phyloP scores from a whole-genome alignment of 805 yeast genomes.

The Saccharomycopsis microspora region DNA sequence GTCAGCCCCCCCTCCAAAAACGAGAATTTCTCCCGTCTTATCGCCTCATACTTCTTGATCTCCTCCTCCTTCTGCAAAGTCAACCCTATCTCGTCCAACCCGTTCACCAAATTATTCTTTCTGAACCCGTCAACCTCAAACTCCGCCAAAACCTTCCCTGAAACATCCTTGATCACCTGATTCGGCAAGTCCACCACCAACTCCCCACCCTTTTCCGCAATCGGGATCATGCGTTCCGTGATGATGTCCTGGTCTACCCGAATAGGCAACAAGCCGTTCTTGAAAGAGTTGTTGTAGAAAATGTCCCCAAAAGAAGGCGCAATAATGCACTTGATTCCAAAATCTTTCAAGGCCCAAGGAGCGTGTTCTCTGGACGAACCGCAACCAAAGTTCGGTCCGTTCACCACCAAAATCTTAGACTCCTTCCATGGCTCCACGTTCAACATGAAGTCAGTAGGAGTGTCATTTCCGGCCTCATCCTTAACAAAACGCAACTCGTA shows the following conservation, averaged over 20 bases:
- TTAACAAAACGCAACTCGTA: conserved; percentile 78
- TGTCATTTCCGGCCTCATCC: conserved; percentile 49
- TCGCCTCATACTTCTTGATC: conserved; percentile 63
- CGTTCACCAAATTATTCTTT: conserved; percentile 89
- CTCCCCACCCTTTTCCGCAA: conserved; percentile 62
- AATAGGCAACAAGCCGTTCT: conserved; percentile 90
- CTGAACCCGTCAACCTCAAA: conserved; percentile 88
- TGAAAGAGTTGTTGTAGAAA: conserved; percentile 93
- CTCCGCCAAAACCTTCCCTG: conserved; percentile 64
- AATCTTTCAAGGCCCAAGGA: conserved; percentile 98
- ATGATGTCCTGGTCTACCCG: conserved; percentile 78
- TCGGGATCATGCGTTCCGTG: conserved; percentile 58
- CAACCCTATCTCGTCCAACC: conserved; percentile 93
- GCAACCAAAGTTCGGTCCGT: conserved; percentile 97
- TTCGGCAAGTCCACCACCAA: conserved; percentile 78
- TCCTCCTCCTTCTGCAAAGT: conserved; percentile 81
- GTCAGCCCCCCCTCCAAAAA: conserved; percentile 87
- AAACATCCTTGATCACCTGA: conserved; percentile 61
- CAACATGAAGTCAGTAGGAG: conserved; percentile 81
- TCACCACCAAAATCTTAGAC: conserved; percentile 76
- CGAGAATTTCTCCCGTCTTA: conserved; percentile 71
- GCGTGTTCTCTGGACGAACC: conserved; percentile 99
- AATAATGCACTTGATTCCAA: conserved; percentile 90
- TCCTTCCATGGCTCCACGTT: conserved; percentile 74
- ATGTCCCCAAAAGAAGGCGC: conserved; percentile 99